Evolutionary conservation across 768 basidiomycete genomes (phyloP), one percentile per base, ranked within the genome.

Genomic region (Sutorius australiensis): DNA sequence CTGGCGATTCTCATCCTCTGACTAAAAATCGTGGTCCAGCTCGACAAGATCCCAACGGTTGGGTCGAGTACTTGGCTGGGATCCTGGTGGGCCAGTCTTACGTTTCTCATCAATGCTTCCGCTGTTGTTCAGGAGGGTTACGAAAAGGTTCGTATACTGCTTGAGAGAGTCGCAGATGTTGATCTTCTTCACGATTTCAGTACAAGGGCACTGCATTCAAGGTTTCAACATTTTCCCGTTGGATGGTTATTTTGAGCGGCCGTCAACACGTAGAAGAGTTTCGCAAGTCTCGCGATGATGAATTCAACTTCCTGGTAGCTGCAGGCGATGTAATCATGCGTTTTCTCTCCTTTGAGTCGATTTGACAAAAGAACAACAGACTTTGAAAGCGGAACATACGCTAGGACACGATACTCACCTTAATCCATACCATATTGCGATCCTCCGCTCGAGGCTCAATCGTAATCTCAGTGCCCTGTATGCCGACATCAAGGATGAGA

Each of bases 401-500:
- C 36, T 81, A 0, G 72, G 73, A 0, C 58, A 53, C 1, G 61
- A 70, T 32, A 51, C 72, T 17, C 41, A 53, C 19, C 38, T 65
- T 1, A 61, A 73, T 53, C 38, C 36, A 6, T 75, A 72, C 36
- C 76, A 76, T 41, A 50, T 66, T 5, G 31, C 46, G 1, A 48
- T 75, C 27, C 36, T 74, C 8, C 69, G 67, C 19, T 52, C 57
- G 13, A 42, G 63, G 21, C 56, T 77, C 9, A 73, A 71, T 12
- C 71, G 78, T 6, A 74, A 73, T 44, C 63, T 82, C 13, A 67
- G 62, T 2, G 51, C 50, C 3, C 56, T 73, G 3, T 74, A 78
- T 54, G 66, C 71, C 0, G 71, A 74, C 27, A 60, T 82, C 10
- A 68, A 65, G 6, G 74, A 78, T 27, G 82, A 84, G 57, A 66